These are phyloP conservation scores for Phytopythium sindhum DNA, from an alignment of 352 stramenopile species.

Conservation along the genomic window DNA sequence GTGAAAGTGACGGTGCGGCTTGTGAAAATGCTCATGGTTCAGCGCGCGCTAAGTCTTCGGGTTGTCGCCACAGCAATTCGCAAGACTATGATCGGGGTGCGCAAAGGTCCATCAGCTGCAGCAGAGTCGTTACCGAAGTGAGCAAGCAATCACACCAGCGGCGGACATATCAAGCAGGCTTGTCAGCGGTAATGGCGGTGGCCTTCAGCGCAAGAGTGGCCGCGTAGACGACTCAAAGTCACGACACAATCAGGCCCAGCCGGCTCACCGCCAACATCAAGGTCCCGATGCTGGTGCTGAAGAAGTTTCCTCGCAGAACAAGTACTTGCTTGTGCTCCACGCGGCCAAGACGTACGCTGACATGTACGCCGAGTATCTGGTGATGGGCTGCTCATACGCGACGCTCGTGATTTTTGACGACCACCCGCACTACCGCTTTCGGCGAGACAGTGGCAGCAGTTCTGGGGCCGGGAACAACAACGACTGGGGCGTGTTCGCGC, in stretches of 20 bases:
- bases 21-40: constrained; percentile 13
- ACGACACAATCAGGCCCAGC: not conserved
- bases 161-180: not conserved
- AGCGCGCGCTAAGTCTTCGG: not conserved
- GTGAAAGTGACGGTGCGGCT: constrained; percentile 25
- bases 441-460: not conserved
- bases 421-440: constrained; percentile 25
- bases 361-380: constrained; percentile 49
- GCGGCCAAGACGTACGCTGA: constrained; percentile 26
- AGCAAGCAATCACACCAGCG: not conserved
- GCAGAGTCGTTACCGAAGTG: not conserved
- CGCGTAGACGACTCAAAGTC: not conserved
- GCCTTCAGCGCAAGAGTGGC: not conserved
- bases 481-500: constrained; percentile 1
- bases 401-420: constrained; percentile 29
- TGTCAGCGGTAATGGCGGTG: not conserved
- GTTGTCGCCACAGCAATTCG: constrained; percentile 2
- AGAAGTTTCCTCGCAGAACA: not conserved
- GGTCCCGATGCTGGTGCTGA: not conserved
- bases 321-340: constrained; percentile 14
- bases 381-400: constrained; percentile 34
- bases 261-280: not conserved
- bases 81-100: not conserved
- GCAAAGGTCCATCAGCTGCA: not conserved
- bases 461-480: not conserved